Conservation (phyloP, 352 stramenopile species). For the Blastocystis sp. region DNA sequence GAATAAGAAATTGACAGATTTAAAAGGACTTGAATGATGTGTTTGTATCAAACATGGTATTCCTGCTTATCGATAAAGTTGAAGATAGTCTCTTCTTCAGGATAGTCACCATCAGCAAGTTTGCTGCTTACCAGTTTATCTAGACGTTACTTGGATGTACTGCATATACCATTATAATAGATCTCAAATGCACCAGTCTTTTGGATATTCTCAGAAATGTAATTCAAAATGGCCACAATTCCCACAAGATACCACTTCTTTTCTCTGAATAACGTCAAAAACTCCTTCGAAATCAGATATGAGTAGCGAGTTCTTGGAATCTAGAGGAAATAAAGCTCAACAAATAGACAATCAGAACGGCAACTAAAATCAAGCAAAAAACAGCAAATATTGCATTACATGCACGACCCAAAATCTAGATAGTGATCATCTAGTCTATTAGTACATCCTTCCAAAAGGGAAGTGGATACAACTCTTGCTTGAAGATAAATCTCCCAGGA, state of each 20-base stretch:
- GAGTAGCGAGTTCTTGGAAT: conserved; percentile 34
- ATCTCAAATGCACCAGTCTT: conserved; percentile 57
- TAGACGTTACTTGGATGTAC: neutral
- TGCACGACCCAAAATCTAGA: neutral
- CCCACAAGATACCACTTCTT: conserved; percentile 38
- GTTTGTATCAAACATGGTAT: conserved; percentile 41
- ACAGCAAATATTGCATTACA: conserved; percentile 35
- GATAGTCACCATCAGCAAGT: conserved; percentile 24
- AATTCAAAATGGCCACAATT: conserved; percentile 25
- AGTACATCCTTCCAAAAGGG: conserved; percentile 35
- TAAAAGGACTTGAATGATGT: conserved; percentile 18
- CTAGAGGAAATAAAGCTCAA: neutral
- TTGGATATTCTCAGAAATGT: conserved; percentile 24
- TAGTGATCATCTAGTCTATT: neutral
- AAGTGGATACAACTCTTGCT: conserved; percentile 23
- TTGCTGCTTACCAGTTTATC: conserved; percentile 57
- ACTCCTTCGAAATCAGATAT: conserved; percentile 36
- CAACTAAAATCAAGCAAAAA: conserved; percentile 45
- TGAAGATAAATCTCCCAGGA: conserved; percentile 8
- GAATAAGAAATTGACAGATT: conserved; percentile 34
- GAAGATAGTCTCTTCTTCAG: conserved; percentile 12
- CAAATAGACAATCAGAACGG: conserved; percentile 5
- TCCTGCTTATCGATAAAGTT: conserved; percentile 38
- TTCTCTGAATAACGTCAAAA: conserved; percentile 1
- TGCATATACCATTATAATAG: neutral